These are phyloP conservation scores for Barnettozyma wickerhamii DNA, from an alignment of 805 yeast species.

Conservation along the genomic window DNA sequence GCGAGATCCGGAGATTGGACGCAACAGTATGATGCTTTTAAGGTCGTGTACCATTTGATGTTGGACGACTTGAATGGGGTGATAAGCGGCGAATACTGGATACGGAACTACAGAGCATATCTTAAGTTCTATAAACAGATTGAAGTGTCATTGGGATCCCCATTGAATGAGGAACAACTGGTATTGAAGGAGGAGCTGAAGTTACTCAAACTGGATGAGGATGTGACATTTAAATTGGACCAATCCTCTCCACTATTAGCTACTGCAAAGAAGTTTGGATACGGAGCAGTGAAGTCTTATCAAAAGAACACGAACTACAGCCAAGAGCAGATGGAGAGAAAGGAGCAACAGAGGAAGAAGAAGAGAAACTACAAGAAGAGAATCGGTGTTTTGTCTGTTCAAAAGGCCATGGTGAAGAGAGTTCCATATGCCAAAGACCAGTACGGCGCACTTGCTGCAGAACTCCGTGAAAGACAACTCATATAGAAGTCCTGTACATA, in stretches of 20 bases:
- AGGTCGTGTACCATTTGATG: slow-evolving; percentile 25
- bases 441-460: slow-evolving; percentile 27
- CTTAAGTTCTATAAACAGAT: slow-evolving; percentile 16
- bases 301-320: background rate
- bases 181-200: slow-evolving; percentile 3
- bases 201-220: too few species aligned
- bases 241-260: slow-evolving; percentile 6
- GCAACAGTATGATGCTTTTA: slow-evolving; percentile 21
- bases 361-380: slow-evolving; percentile 19
- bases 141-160: slow-evolving; percentile 18
- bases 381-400: slow-evolving; percentile 25
- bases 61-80: slow-evolving; percentile 13
- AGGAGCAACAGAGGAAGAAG: slow-evolving; percentile 3
- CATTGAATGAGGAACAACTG: slow-evolving; percentile 14
- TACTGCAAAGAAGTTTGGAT: slow-evolving; percentile 14
- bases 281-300: slow-evolving; percentile 6
- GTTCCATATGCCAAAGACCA: slow-evolving; percentile 30
- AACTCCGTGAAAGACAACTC: slow-evolving; percentile 25
- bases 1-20: slow-evolving; percentile 30
- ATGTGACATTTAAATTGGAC: slow-evolving; percentile 4
- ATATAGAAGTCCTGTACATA: too few species aligned
- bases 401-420: slow-evolving; percentile 27
- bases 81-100: slow-evolving; percentile 25
- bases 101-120: slow-evolving; percentile 19
- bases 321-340: background rate